phyloP scores from a whole-genome alignment of 2,329 filamentous ascomycete genomes.

The Cryphonectria naterciae region DNA sequence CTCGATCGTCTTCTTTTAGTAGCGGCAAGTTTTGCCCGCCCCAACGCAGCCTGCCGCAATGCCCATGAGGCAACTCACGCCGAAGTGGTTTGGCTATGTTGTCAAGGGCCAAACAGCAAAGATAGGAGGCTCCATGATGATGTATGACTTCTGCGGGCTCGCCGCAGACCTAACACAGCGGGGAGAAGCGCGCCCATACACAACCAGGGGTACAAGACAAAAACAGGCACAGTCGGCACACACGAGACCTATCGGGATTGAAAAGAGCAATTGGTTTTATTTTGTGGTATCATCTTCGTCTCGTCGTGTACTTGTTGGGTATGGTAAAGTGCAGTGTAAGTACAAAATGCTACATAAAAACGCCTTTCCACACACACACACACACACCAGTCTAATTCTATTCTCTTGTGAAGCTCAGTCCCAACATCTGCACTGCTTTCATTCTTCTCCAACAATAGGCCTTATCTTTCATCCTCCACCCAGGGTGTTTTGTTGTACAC shows the following conservation, averaged over 20 bases:
- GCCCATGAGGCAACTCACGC: too few species aligned
- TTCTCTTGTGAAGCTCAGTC: neutral
- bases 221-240: neutral
- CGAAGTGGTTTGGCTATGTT: neutral
- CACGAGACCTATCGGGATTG: neutral
- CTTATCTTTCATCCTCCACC: conserved; percentile 1
- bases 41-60: too few species aligned
- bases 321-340: conserved; percentile 9
- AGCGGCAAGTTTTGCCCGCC: too few species aligned
- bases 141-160: neutral
- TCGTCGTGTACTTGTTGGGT: conserved; percentile 16
- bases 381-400: conserved; percentile 10
- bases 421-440: neutral
- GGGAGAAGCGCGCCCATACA: too few species aligned
- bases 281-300: conserved; percentile 23
- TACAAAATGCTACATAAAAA: conserved; percentile 10
- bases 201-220: neutral
- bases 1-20: too few species aligned
- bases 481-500: neutral
- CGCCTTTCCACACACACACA: neutral
- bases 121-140: neutral
- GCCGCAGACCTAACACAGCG: too few species aligned
- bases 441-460: neutral
- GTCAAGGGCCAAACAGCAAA: neutral
- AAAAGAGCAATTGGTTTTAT: neutral